Conservation (phyloP, 352 stramenopile genomes). For the Lagenidium sp. region DNA sequence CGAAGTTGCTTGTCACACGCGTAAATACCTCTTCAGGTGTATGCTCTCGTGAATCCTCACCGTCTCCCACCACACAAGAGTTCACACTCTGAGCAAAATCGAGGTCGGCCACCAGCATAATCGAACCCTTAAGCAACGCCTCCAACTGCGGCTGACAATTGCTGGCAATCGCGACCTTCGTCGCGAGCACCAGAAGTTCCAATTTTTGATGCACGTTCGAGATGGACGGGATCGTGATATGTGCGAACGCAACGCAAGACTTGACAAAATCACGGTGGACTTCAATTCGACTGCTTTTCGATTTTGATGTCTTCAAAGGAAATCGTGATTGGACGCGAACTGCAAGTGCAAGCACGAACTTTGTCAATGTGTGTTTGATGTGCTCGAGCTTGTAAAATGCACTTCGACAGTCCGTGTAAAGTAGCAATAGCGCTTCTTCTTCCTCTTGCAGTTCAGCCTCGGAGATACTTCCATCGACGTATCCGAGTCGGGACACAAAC, state of each 20-base stretch:
- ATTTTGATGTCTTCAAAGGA: constrained; percentile 5
- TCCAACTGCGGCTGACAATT: constrained; percentile 84
- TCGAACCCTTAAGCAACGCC: constrained; percentile 68
- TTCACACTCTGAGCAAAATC: too few relatives aligned
- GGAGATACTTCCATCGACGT: constrained; percentile 3
- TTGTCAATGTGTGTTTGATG: constrained; percentile 53
- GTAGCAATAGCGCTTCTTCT: constrained; percentile 72
- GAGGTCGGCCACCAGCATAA: constrained; percentile 70
- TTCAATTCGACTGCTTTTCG: constrained; percentile 16
- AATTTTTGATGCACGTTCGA: constrained; percentile 34
- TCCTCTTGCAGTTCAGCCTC: constrained; percentile 36
- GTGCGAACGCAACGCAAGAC: constrained; percentile 82
- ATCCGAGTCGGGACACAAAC: constrained; percentile 72
- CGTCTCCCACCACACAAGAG: neutral
- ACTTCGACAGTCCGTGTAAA: constrained; percentile 84
- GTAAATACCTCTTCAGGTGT: neutral
- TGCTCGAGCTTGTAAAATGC: constrained; percentile 84
- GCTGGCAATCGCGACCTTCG: constrained; percentile 58
- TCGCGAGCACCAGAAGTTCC: constrained; percentile 50
- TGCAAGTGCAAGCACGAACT: constrained; percentile 45
- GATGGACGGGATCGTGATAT: constrained; percentile 88
- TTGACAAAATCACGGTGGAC: constrained; percentile 71
- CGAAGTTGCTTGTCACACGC: neutral
- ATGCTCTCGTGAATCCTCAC: neutral
- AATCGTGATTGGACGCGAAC: constrained; percentile 34